A percentile compares a stretch with the other conserved stretches of the same genome.
phyloP scores from a whole-genome alignment of 2,329 filamentous ascomycete species.

The Leptodontidium sp. region DNA sequence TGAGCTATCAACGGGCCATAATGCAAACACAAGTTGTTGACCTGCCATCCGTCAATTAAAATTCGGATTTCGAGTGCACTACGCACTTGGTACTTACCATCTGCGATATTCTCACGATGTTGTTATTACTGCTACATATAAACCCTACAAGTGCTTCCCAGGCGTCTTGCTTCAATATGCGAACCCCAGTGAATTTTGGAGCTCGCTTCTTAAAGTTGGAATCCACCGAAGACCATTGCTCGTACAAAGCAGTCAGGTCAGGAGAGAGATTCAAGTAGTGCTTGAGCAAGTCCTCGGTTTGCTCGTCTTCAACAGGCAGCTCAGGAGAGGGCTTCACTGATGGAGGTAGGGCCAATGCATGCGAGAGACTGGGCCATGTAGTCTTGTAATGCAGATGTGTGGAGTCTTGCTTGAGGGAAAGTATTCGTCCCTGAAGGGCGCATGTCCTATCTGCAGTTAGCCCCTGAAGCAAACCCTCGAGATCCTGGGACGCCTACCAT shows the following conservation, averaged over 20 bases:
- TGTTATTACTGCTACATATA: slow-evolving; percentile 99
- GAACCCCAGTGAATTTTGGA: slow-evolving; percentile 85
- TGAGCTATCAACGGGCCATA: slow-evolving; percentile 82
- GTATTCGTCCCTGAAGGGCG: slow-evolving; percentile 82
- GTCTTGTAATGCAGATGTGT: slow-evolving; percentile 82
- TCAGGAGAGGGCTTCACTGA: slow-evolving; percentile 49
- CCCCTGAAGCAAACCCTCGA: slow-evolving; percentile 27
- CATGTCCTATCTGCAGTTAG: slow-evolving; percentile 67
- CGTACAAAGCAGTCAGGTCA: slow-evolving; percentile 79
- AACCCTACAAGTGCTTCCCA: slow-evolving; percentile 96
- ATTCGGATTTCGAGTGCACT: neutral
- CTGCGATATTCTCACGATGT: slow-evolving; percentile 91
- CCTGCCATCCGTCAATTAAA: slow-evolving; percentile 50
- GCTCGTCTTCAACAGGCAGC: slow-evolving; percentile 60
- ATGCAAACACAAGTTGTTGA: slow-evolving; percentile 86
- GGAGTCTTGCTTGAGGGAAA: slow-evolving; percentile 85
- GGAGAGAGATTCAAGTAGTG: slow-evolving; percentile 88
- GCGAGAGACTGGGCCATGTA: slow-evolving; percentile 59
- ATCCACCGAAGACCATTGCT: slow-evolving; percentile 86
- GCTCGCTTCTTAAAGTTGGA: slow-evolving; percentile 89
- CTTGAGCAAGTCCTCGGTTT: slow-evolving; percentile 76
- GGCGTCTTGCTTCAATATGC: slow-evolving; percentile 91
- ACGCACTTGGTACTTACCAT: slow-evolving; percentile 67
- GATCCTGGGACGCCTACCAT: slow-evolving; percentile 65
- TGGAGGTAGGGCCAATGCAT: slow-evolving; percentile 50